A percentile compares a stretch with the other conserved stretches of the same genome.
Conservation (phyloP, 2,329 filamentous ascomycete genomes). For the Gyromitra esculenta region DNA sequence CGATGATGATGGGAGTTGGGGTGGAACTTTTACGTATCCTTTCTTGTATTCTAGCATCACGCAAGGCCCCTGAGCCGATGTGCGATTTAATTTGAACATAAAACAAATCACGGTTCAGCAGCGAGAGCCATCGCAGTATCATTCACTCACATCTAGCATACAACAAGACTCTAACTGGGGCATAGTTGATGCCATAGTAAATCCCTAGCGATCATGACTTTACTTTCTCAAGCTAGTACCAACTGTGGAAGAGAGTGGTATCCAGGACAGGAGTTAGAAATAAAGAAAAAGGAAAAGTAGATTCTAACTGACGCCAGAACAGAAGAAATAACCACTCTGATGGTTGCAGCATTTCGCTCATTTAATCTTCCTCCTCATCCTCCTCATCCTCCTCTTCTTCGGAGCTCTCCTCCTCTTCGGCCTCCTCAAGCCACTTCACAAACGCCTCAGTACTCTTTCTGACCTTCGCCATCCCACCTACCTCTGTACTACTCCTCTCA, state of each 20-base stretch:
- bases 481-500: conserved; percentile 69
- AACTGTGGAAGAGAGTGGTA: background rate
- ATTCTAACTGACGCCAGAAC: conserved; percentile 24
- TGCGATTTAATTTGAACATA: conserved; percentile 35
- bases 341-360: conserved; percentile 5
- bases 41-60: conserved; percentile 41
- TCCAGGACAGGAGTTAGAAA: background rate
- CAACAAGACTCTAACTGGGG: background rate
- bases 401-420: conserved; percentile 75
- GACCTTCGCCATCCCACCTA: conserved; percentile 74
- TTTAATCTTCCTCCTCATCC: conserved; percentile 58
- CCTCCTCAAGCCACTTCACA: conserved; percentile 84
- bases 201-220: conserved; percentile 6
- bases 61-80: background rate
- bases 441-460: conserved; percentile 78
- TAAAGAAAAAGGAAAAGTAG: conserved; percentile 2
- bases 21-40: background rate
- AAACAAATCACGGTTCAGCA: background rate
- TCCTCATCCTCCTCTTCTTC: conserved; percentile 71
- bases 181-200: conserved; percentile 13
- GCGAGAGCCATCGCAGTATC: background rate
- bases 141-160: background rate
- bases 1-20: background rate
- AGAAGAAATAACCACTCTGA: conserved; percentile 7
- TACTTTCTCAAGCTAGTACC: conserved; percentile 6